Percentiles rank a stretch among this genome's conserved stretches.
Evolutionary conservation across 2,329 filamentous ascomycete species (phyloP).

Genomic region (Aspergillus sp.): DNA sequence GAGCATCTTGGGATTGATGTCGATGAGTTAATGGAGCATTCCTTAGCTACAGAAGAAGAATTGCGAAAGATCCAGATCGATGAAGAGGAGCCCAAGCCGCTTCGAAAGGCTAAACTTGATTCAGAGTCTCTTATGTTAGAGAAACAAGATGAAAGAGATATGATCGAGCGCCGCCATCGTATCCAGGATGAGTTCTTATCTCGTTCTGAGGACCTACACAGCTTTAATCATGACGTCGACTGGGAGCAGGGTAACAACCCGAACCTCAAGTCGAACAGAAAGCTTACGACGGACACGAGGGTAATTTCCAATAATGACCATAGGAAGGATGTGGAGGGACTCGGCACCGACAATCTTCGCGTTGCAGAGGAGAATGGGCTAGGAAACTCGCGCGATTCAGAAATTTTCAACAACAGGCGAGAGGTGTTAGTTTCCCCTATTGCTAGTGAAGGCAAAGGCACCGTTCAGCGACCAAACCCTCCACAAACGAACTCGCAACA

Average conservation of each 20-base stretch:
- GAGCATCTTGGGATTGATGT: slow-evolving; percentile 96
- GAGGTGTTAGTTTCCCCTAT: slow-evolving; percentile 71
- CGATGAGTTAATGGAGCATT: slow-evolving; percentile 82
- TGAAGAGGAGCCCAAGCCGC: slow-evolving; percentile 41
- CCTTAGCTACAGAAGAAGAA: slow-evolving; percentile 67
- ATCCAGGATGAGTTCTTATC: slow-evolving; percentile 58
- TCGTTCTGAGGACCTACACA: slow-evolving; percentile 58
- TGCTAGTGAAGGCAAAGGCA: slow-evolving; percentile 64
- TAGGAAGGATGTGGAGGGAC: slow-evolving; percentile 73
- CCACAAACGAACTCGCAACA: slow-evolving; percentile 35
- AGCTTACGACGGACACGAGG: slow-evolving; percentile 56
- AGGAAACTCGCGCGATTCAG: slow-evolving; percentile 68
- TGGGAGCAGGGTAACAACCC: slow-evolving; percentile 60
- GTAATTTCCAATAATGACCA: slow-evolving; percentile 64
- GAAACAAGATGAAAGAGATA: slow-evolving; percentile 42
- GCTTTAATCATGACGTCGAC: slow-evolving; percentile 75
- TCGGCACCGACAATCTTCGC: slow-evolving; percentile 74
- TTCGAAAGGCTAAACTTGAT: slow-evolving; percentile 24
- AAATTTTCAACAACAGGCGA: slow-evolving; percentile 61
- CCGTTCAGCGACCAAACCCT: slow-evolving; percentile 53
- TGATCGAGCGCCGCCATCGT: slow-evolving; percentile 44
- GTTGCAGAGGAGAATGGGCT: slow-evolving; percentile 60
- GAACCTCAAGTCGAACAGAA: slow-evolving; percentile 56
- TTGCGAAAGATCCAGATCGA: slow-evolving; percentile 59
- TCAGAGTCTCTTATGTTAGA: slow-evolving; percentile 35